Conservation (phyloP, 495 filamentous ascomycete genomes). For the Podospora pseudoanserina region DNA sequence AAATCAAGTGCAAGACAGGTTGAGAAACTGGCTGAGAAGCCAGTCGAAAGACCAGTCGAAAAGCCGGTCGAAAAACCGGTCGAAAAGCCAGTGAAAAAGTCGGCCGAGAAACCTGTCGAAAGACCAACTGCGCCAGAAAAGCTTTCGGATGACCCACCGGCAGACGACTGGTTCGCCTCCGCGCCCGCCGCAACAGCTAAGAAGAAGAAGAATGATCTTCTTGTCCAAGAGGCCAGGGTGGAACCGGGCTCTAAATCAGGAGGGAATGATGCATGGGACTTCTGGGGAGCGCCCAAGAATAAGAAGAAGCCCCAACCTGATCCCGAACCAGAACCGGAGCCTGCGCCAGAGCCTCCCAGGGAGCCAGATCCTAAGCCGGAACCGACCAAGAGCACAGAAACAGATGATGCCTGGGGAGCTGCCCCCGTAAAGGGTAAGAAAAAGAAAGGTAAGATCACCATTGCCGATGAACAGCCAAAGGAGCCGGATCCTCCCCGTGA, state of each 20-base stretch:
- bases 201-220: conserved; percentile 10
- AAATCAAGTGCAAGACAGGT: conserved; percentile 13
- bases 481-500: conserved; percentile 24
- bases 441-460: conserved; percentile 25
- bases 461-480: conserved; percentile 17
- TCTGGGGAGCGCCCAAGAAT: conserved; percentile 26
- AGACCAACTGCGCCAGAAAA: conserved; percentile 1
- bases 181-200: conserved; percentile 23
- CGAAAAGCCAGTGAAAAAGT: conserved; percentile 15
- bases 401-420: conserved; percentile 4
- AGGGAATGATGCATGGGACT: conserved; percentile 20
- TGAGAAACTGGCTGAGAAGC: neutral
- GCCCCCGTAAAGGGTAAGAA: conserved; percentile 23
- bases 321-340: conserved; percentile 6
- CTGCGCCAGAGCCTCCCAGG: conserved; percentile 10
- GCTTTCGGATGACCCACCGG: conserved; percentile 21
- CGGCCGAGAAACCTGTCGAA: neutral
- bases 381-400: neutral
- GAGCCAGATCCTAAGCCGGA: conserved; percentile 6
- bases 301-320: conserved; percentile 28
- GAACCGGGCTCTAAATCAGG: conserved; percentile 16
- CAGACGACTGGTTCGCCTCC: conserved; percentile 36
- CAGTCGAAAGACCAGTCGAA: neutral
- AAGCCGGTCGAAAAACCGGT: conserved; percentile 17
- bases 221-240: conserved; percentile 17